These are phyloP conservation scores for Xenosphaeropsis pyriputrescens DNA, from an alignment of 2,329 filamentous ascomycete genomes.

Conservation along the genomic window DNA sequence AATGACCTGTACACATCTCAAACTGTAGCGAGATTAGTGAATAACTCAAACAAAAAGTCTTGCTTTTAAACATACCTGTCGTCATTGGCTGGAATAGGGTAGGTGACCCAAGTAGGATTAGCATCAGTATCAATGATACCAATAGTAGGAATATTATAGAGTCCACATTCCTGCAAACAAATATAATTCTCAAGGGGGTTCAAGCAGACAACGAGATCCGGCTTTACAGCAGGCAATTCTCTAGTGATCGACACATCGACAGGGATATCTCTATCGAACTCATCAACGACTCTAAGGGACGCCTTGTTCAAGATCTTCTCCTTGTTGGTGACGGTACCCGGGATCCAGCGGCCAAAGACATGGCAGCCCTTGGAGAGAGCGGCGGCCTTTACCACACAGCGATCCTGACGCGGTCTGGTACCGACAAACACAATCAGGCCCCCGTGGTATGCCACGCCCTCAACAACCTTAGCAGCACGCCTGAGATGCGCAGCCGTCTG, in stretches of 20 bases:
- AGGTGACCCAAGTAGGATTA: conserved; percentile 88
- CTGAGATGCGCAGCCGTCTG: conserved; percentile 77
- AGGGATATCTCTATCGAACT: conserved; percentile 40
- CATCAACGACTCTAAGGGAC: conserved; percentile 61
- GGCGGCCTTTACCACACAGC: conserved; percentile 69
- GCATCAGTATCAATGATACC: conserved; percentile 89
- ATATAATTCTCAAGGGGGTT: conserved; percentile 91
- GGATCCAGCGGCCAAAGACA: conserved; percentile 84
- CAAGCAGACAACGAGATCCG: conserved; percentile 82
- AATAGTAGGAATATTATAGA: conserved; percentile 83
- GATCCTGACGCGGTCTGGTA: conserved; percentile 68
- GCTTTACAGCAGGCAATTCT: conserved; percentile 53
- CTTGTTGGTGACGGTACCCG: conserved; percentile 83
- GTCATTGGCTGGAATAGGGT: conserved; percentile 92
- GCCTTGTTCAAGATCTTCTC: conserved; percentile 70
- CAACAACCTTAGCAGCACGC: conserved; percentile 84
- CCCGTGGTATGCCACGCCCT: conserved; percentile 68
- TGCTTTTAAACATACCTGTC: conserved; percentile 49
- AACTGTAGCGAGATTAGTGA: conserved; percentile 29
- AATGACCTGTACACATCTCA: conserved; percentile 70
- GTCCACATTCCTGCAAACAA: conserved; percentile 77
- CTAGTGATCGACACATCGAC: conserved; percentile 10
- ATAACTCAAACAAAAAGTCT: not conserved
- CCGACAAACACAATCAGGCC: conserved; percentile 87
- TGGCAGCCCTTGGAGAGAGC: conserved; percentile 68